Percentiles rank a stretch among this genome's conserved stretches.
These are phyloP conservation scores for Sporisorium sorghi DNA, from an alignment of 1,284 basidiomycete species.

Conservation along the genomic window DNA sequence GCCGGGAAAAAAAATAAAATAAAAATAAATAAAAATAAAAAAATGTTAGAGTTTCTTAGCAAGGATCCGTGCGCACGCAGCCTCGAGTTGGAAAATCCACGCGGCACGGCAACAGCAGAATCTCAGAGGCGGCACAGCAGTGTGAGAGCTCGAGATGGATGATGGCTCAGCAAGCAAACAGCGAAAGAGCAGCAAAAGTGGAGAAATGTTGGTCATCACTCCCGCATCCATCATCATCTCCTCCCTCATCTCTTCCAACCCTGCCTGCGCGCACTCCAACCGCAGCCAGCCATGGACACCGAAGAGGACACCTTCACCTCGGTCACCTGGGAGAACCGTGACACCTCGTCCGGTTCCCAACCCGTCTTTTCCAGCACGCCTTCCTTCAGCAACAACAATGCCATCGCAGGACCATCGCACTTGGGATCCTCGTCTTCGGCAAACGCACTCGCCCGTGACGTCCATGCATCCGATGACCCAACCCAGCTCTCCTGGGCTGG, in stretches of 20 bases:
- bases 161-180: slow-evolving; percentile 5
- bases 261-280: too few species aligned
- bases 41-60: slow-evolving; percentile 17
- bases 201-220: slow-evolving; percentile 1
- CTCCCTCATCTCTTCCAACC: too few species aligned
- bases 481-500: slow-evolving; percentile 58
- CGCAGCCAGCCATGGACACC: slow-evolving; percentile 37
- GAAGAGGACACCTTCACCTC: slow-evolving; percentile 64
- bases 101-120: not conserved
- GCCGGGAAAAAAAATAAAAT: not conserved
- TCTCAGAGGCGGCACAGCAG: too few species aligned
- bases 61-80: slow-evolving; percentile 24
- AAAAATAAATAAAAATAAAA: not conserved
- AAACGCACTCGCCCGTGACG: slow-evolving; percentile 22
- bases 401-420: slow-evolving; percentile 31
- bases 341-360: slow-evolving; percentile 34
- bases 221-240: not conserved
- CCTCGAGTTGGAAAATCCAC: not conserved
- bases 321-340: slow-evolving; percentile 60
- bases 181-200: slow-evolving; percentile 5
- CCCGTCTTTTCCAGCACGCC: slow-evolving; percentile 33
- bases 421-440: slow-evolving; percentile 17
- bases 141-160: too few species aligned
- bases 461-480: slow-evolving; percentile 26
- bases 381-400: slow-evolving; percentile 23